Conservation (phyloP, 129 eudicot genomes). For the Escallonia rubra region DNA sequence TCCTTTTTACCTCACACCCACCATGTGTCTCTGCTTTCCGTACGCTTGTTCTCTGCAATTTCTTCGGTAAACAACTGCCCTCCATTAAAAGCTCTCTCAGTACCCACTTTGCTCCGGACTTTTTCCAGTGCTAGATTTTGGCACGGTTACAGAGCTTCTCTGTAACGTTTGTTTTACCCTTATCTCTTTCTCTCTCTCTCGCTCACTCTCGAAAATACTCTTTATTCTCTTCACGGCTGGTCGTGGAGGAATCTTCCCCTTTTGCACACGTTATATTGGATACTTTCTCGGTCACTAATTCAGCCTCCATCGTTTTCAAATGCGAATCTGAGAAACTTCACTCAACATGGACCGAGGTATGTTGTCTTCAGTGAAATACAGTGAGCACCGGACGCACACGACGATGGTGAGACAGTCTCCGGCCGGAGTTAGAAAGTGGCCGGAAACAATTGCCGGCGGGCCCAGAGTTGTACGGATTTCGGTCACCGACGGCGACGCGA, state of each 20-base stretch:
- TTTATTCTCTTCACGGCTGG: conserved; percentile 19
- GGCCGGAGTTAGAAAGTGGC: conserved; percentile 4
- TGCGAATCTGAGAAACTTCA: conserved; percentile 26
- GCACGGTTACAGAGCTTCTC: conserved; percentile 3
- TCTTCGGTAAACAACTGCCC: neutral
- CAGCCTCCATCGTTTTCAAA: conserved; percentile 26
- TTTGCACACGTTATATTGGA: conserved; percentile 6
- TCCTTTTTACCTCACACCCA: neutral
- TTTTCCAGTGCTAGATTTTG: neutral
- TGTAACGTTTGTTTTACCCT: conserved; percentile 18
- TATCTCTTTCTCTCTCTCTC: conserved; percentile 31
- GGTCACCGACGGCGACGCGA: conserved; percentile 79
- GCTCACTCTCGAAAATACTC: neutral
- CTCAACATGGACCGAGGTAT: conserved; percentile 6
- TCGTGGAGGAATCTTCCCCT: conserved; percentile 39
- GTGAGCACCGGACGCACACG: conserved; percentile 51
- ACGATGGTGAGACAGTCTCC: conserved; percentile 14
- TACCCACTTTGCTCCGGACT: neutral
- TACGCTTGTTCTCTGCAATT: neutral
- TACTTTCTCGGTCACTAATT: neutral
- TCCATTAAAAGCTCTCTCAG: conserved; percentile 1
- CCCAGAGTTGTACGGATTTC: conserved; percentile 61
- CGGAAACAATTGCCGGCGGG: neutral
- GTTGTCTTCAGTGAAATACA: conserved; percentile 41
- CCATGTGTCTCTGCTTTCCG: neutral